Base-by-base conservation (phyloP, 2,329 filamentous ascomycete species). In the Monilinia vaccinii-corymbosi region DNA sequence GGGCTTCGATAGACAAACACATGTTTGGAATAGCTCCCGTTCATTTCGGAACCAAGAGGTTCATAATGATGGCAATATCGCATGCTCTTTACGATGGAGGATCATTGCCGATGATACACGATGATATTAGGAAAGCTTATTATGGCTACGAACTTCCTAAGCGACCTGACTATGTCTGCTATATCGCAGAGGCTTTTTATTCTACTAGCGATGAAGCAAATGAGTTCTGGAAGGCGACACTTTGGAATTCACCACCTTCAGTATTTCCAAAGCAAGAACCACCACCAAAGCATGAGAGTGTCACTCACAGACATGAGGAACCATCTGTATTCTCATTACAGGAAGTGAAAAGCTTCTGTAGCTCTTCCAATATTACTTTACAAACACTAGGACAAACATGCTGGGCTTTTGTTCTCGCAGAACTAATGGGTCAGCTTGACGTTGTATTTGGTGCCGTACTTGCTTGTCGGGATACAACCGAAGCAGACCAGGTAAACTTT, bases 11-110 rank as follows among this genome's bases (percentile, higher is more conserved):
- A 6, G 55, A 73, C 28, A 55, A 70, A 3, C 13, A 55, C 8
- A 23, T 55, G 28, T 55, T 55, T 0, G 56, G 73, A 10, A 67
- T 86, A 3, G 72, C 86, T 8, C 81, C 83, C 58, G 67, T 86
- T 0, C 72, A 71, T 0, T 73, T 72, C 1, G 73, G 62, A 3
- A 66, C 61, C 16, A 69, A 67, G 40, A 67, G 62, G 32, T 82
- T 79, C 59, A 63, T 86, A 1, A 69, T 86, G 5, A 71, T 97
- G 1, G 92, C 90, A 0, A 84, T 96, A 44, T 81, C 91, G 0
- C 92, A 97, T 73, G 90, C 91, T 1, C 78, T 96, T 23, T 97
- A 97, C 65, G 92, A 97, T 69, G 92, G 92, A 0, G 91, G 86
- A 82, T 96, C 91, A 3, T 79, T 97, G 14, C 77, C 78, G 4